These are phyloP conservation scores for Termitomyces sp. DNA, from an alignment of 768 basidiomycete species.

Conservation along the genomic window DNA sequence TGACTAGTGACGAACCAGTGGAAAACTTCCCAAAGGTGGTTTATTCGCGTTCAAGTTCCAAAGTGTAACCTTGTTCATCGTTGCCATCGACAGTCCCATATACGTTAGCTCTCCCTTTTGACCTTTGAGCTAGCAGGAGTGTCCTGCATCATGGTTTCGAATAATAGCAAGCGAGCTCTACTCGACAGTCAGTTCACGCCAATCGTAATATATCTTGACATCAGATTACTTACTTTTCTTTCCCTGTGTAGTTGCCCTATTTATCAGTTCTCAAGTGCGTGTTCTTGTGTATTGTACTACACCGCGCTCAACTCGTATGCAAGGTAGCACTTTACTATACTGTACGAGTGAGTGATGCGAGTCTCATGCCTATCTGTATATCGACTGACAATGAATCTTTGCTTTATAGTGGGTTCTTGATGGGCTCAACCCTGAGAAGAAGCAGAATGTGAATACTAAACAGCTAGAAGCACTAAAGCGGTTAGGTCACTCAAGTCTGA, in stretches of 20 bases:
- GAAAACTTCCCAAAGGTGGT: background rate
- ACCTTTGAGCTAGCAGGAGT: background rate
- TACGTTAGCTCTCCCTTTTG: no score
- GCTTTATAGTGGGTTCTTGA: conserved; percentile 60
- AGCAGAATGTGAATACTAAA: conserved; percentile 62
- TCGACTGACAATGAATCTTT: background rate
- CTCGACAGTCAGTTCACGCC: conserved; percentile 13
- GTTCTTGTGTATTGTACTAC: conserved; percentile 4
- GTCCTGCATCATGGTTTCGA: conserved; percentile 9
- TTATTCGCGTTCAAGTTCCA: no score
- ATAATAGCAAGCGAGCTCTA: conserved; percentile 14
- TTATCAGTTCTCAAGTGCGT: conserved; percentile 46
- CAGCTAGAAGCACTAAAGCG: conserved; percentile 65
- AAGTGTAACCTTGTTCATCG: background rate
- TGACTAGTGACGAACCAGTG: background rate
- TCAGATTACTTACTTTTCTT: conserved; percentile 3
- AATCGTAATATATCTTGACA: background rate
- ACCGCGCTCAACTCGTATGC: conserved; percentile 18
- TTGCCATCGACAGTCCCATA: background rate
- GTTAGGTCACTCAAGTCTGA: conserved; percentile 64
- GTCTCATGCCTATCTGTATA: background rate
- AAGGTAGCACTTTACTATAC: conserved; percentile 81
- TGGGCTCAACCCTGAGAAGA: conserved; percentile 41
- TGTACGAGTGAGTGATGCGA: conserved; percentile 44
- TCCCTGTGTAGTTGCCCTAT: conserved; percentile 37